These are phyloP conservation scores for Calocera cornea DNA, from an alignment of 768 basidiomycete genomes.

Conservation along the genomic window DNA sequence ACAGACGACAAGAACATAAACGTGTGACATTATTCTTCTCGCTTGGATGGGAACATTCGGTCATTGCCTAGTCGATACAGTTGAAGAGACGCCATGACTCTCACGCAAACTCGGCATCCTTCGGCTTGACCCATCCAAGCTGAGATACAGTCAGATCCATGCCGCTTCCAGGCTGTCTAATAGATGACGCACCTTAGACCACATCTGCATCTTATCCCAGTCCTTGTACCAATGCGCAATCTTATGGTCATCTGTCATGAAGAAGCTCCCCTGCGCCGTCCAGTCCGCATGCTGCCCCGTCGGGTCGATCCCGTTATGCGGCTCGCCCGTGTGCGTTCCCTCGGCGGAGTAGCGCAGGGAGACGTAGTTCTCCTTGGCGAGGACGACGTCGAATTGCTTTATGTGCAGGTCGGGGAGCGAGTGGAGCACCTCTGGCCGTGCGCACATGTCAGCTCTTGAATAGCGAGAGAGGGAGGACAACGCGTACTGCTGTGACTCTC, in stretches of 20 bases:
- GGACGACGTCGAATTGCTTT: conserved; percentile 1
- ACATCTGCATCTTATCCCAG: conserved; percentile 6
- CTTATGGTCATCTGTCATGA: not conserved
- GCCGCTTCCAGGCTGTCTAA: too few relatives aligned
- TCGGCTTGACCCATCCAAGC: conserved; percentile 3
- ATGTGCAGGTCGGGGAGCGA: conserved; percentile 3
- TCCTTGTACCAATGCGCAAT: conserved; percentile 5
- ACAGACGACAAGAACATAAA: too few relatives aligned
- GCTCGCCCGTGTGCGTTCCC: not conserved
- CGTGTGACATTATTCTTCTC: too few relatives aligned
- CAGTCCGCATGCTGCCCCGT: conserved; percentile 1
- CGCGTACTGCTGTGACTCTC: not conserved
- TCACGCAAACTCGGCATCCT: not conserved
- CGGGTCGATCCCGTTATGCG: not conserved
- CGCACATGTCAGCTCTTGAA: too few relatives aligned
- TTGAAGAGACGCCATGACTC: not conserved
- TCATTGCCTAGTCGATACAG: too few relatives aligned
- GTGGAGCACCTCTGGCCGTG: not conserved
- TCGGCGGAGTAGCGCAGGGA: not conserved
- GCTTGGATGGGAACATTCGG: too few relatives aligned
- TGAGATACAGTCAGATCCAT: too few relatives aligned
- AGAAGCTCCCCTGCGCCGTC: not conserved
- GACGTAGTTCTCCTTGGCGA: not conserved
- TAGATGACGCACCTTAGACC: not conserved
- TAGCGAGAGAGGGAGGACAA: not conserved